Base-by-base conservation (phyloP, 1,284 basidiomycete genomes). In the Calocybe gambosa region DNA sequence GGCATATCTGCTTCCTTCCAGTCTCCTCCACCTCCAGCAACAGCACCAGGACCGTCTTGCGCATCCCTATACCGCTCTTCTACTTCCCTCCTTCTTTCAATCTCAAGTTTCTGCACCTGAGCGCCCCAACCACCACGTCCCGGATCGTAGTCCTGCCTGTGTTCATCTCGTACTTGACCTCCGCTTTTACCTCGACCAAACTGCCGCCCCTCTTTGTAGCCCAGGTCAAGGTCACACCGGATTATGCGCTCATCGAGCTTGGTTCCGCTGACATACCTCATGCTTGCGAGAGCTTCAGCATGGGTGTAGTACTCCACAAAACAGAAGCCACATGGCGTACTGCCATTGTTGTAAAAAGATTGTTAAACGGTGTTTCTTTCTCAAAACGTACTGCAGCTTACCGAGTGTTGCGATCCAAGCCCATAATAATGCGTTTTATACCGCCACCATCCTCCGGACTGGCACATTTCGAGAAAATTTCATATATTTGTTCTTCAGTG, bases 161-260 rank as follows among this genome's bases (percentile, higher is more conserved):
- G 96, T 63, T 99, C 96, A 63, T 99, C 96, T 57, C 93, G 77
- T 55, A 89, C 87, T 71, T 99, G 96, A 0, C 96, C 96, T 35
- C 96, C 96, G 54, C 91, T 94, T 65, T 93, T 93, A 18, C 96
- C 96, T 53, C 96, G 76, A 16, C 96, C 96, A 58, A 98, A 99
- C 67, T 99, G 96, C 44, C 96, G 74, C 5, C 96, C 96, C 62
- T 99, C 96, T 58, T 85, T 85, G 69, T 98, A 99, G 1, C 96
- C 96, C n/a, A 94, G 78, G 69, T 99, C 96, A 54, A 99, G 72
- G 69, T 99, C 96, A 59, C 95, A 98, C 39, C 96, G 89, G 54
- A 99, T 96, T 55, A 99, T 90, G 21, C 96, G 87, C 66, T 99
- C 96, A 67, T 99, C 96, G n/a, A 99, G 81, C 70, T 99, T 99